These are phyloP conservation scores for Plasmodium adleri DNA, from an alignment of 169 alveolate genomes.

Conservation along the genomic window DNA sequence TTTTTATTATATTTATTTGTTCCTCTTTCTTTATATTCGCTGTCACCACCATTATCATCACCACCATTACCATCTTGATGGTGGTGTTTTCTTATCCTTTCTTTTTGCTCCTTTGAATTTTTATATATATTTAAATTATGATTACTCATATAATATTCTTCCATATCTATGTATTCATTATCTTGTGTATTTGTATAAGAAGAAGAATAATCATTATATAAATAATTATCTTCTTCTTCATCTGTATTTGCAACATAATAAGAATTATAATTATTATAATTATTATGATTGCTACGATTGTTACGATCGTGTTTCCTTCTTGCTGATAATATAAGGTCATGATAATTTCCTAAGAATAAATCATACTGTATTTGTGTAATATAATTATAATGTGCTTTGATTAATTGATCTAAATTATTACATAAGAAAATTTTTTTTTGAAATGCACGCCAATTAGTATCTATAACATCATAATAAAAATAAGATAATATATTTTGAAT, in stretches of 20 bases:
- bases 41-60: background rate
- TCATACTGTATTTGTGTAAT: slow-evolving; percentile 52
- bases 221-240: background rate
- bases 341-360: slow-evolving; percentile 37
- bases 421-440: slow-evolving; percentile 24
- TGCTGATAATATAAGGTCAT: background rate
- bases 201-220: background rate
- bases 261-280: background rate
- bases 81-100: no score
- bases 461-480: slow-evolving; percentile 66
- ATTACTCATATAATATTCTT: no score
- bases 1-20: background rate
- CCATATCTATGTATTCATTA: no score
- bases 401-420: slow-evolving; percentile 38
- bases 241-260: background rate
- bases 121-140: no score
- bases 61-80: no score
- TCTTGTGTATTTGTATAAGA: background rate
- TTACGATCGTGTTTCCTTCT: no score
- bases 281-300: background rate
- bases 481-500: slow-evolving; percentile 58
- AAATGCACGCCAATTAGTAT: slow-evolving; percentile 59
- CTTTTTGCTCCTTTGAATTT: no score
- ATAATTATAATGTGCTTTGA: slow-evolving; percentile 54
- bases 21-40: background rate